phyloP scores from a whole-genome alignment of 208 protist species.

The Leishmania lainsoni region DNA sequence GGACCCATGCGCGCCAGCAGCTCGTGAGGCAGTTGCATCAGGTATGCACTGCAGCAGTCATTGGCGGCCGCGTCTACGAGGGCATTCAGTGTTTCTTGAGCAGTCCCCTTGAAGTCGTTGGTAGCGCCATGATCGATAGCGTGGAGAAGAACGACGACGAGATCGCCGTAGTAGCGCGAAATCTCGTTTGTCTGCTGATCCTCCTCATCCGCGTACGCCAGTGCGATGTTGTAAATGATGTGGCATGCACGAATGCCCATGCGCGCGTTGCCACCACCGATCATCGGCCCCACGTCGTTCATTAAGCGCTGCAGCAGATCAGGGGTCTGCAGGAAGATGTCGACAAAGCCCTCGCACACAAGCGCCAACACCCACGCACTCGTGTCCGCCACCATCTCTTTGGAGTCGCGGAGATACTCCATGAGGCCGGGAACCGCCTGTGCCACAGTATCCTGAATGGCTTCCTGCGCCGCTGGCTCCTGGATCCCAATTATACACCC shows the following conservation, averaged over 20 bases:
- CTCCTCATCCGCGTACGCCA: conserved; percentile 84
- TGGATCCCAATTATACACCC: conserved; percentile 96
- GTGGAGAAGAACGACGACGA: conserved; percentile 62
- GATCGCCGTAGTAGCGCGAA: conserved; percentile 84
- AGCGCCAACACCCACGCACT: conserved; percentile 94
- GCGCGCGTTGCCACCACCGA: conserved; percentile 50
- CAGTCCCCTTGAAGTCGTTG: conserved; percentile 71
- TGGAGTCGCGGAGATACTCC: conserved; percentile 80
- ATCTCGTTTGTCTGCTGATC: conserved; percentile 79
- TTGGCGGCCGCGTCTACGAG: conserved; percentile 85
- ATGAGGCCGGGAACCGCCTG: conserved; percentile 90
- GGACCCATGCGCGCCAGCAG: conserved; percentile 69
- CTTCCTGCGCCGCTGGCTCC: conserved; percentile 43
- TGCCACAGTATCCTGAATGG: conserved; percentile 87
- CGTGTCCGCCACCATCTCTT: conserved; percentile 92
- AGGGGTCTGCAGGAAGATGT: conserved; percentile 64
- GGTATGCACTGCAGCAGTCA: conserved; percentile 58
- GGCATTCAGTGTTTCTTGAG: conserved; percentile 95
- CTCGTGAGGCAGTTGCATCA: conserved; percentile 76
- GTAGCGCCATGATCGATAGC: conserved; percentile 81
- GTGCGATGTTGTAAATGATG: conserved; percentile 94
- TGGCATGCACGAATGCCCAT: conserved; percentile 93
- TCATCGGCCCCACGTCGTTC: conserved; percentile 68
- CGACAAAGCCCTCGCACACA: conserved; percentile 92
- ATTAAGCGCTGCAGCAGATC: conserved; percentile 73